Evolutionary conservation across 2,329 filamentous ascomycete genomes (phyloP), one percentile per base, ranked within the genome.

Genomic region (Penicillium brasilianum): DNA sequence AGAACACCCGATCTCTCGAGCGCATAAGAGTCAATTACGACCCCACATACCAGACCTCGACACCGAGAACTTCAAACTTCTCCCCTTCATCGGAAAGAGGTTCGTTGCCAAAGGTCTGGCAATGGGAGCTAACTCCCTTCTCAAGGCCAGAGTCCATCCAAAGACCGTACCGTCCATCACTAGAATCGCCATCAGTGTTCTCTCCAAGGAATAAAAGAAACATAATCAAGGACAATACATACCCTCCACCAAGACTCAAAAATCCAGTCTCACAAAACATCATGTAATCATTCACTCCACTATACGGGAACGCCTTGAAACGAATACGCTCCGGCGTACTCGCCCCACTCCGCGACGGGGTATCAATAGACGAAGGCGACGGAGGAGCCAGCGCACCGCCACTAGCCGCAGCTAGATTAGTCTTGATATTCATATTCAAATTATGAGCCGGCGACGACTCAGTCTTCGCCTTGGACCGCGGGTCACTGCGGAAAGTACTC

Each of bases 251-350:
- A 20, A 98, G 84, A 71, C 91, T 95, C 46, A 99, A 78, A 74
- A 91, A 98, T 25, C 88, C 86, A 3, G 87, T 83, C 78, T 98
- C 93, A 78, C 94, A 98, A 71, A 96, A 90, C 68, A 98, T 95
- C 81, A 94, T 92, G 75, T 96, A 99, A 77, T 98, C 95, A 76
- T 99, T 98, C 43, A 96, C 86, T 5, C 95, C 95, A 59, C 91
- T 96, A 73, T 97, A 98, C 0, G 94, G 93, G 71, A 98, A 99
- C 0, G 94, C 94, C 78, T 97, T 97, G 84, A 99, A 99, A 20
- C 95, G 88, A 68, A 98, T 92, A 28, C 88, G 85, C 63, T 94
- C 91, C 4, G 88, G 86, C 4, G 87, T 87, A 28, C 83, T 84
- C 1, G 84, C 78, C 2, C 83, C 79, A 67, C 77, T 81, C 58